Evolutionary conservation across 179 eudicot species (phyloP), one percentile per base, ranked within the genome.

Genomic region (Patellifolia procumbens): DNA sequence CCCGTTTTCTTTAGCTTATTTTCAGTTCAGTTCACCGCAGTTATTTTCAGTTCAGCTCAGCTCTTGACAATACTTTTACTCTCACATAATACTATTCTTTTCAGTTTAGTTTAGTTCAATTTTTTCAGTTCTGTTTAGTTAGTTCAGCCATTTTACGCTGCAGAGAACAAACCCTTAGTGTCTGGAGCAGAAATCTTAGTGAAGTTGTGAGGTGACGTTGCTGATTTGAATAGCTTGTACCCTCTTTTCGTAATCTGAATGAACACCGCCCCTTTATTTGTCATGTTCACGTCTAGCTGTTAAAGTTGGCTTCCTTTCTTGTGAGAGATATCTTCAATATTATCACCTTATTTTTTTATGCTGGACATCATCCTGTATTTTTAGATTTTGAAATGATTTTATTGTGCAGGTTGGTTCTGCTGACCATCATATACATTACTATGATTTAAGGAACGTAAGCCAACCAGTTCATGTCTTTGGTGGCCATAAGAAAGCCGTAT

Each of bases 391-490:
- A 48, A 12, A 2, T 31, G 70, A 45, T 49, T 55, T 55, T 64
- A 51, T 73, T 81, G 59, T 75, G 83, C 91, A 89, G 93, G 94
- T 90, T 82, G 94, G 94, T 75, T 90, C 94, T 51, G 94, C 90
- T 49, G 94, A 90, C 72, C 94, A 90, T 79, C 87, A 90, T 70
- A 87, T 90, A 60, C 91, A 90, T 75, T 90, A 88, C 65, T 90
- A 88, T 73, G 94, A 90, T 79, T 73, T 90, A 76, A 88, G 94
- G 76, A 90, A 88, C 73, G 73, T 78, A 67, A 85, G 86, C 72
- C 85, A 85, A 20, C 92, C 94, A 24, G 63, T 90, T 68, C 92
- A 90, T 37, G 85, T 90, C 61, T 88, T 90, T 76, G 83, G 87
- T 64, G 94, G 94, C 62, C 94, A 88, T 68, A 83, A 78, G 76